phyloP scores from a whole-genome alignment of 2,329 filamentous ascomycete genomes.

The Coccinonectria pachysandricola region DNA sequence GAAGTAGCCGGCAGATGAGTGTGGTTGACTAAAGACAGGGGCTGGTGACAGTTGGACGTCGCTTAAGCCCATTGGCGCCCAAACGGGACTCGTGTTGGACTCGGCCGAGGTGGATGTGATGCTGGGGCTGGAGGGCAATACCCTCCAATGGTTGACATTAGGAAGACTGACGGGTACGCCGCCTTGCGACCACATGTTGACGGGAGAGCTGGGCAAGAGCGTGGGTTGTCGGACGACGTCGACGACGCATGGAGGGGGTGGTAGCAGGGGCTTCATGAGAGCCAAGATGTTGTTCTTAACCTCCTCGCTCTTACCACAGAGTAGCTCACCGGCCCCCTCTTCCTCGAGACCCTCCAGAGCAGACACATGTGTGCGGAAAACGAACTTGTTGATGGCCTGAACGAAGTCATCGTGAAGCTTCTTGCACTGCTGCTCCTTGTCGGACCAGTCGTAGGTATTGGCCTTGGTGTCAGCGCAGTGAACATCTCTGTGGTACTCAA shows the following conservation, averaged over 20 bases:
- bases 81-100: slow-evolving; percentile 58
- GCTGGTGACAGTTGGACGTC: slow-evolving; percentile 70
- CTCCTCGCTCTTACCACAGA: slow-evolving; percentile 84
- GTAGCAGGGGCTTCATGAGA: slow-evolving; percentile 79
- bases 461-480: slow-evolving; percentile 86
- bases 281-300: slow-evolving; percentile 79
- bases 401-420: slow-evolving; percentile 96
- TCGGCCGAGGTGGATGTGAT: slow-evolving; percentile 62
- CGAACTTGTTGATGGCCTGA: slow-evolving; percentile 93
- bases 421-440: slow-evolving; percentile 93
- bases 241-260: slow-evolving; percentile 76
- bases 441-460: slow-evolving; percentile 86
- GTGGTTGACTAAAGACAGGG: slow-evolving; percentile 64
- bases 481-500: slow-evolving; percentile 93
- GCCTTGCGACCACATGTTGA: slow-evolving; percentile 71
- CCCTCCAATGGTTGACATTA: slow-evolving; percentile 75
- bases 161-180: slow-evolving; percentile 55
- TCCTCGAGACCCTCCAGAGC: slow-evolving; percentile 94
- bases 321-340: slow-evolving; percentile 86
- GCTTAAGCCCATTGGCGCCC: slow-evolving; percentile 67
- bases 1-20: slow-evolving; percentile 61
- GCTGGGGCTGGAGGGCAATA: slow-evolving; percentile 80
- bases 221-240: slow-evolving; percentile 82
- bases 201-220: slow-evolving; percentile 73
- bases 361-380: slow-evolving; percentile 79